These are phyloP conservation scores for Ophiostoma sp. DNA, from an alignment of 2,329 filamentous ascomycete species.

Conservation along the genomic window DNA sequence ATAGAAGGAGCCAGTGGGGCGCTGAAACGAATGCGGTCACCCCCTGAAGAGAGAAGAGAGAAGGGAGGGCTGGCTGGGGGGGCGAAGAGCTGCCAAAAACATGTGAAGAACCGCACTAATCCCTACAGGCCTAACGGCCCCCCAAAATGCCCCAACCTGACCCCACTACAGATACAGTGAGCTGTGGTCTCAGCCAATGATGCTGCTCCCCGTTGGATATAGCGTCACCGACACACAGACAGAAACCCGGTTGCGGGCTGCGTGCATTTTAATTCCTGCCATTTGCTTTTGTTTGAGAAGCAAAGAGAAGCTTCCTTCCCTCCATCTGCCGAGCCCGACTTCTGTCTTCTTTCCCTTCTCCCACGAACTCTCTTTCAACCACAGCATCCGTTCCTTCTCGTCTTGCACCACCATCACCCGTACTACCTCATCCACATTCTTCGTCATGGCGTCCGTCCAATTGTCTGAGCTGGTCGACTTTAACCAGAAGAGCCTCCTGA, in stretches of 20 bases:
- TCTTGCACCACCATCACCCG: background rate
- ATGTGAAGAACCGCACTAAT: slow-evolving; percentile 22
- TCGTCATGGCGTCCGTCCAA: slow-evolving; percentile 22
- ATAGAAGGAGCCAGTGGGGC: background rate
- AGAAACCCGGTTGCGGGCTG: background rate
- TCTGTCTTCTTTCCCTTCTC: background rate
- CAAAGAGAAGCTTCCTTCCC: background rate
- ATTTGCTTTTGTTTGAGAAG: slow-evolving; percentile 24
- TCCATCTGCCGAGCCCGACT: background rate
- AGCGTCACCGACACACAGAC: slow-evolving; percentile 17
- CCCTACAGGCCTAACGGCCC: slow-evolving; percentile 17
- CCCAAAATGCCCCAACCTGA: background rate
- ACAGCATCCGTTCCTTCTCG: background rate
- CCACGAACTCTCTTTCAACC: background rate
- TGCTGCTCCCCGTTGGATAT: background rate
- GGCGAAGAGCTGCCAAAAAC: slow-evolving; percentile 15
- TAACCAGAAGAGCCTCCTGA: slow-evolving; percentile 63
- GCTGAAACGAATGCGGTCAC: background rate
- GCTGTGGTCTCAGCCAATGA: slow-evolving; percentile 12
- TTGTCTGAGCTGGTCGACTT: slow-evolving; percentile 57
- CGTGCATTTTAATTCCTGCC: background rate
- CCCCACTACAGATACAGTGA: slow-evolving; percentile 9
- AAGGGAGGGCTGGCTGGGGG: background rate
- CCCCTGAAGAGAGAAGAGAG: background rate
- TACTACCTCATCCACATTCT: background rate